Conservation (phyloP, 805 yeast genomes). For the Teunomyces stri region DNA sequence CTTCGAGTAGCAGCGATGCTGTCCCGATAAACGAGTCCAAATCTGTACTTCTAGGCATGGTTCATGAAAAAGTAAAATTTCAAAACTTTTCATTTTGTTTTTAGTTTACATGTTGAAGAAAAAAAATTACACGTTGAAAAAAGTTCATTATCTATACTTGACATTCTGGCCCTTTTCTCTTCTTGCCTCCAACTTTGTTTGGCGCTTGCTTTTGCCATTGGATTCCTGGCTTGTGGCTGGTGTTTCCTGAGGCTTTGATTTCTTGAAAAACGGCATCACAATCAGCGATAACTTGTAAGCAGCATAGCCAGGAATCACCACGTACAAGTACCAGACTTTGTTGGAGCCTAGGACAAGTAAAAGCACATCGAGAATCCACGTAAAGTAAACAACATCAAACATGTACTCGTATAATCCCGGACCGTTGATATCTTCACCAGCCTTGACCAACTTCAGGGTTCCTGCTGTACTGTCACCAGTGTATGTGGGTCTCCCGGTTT, state of each 20-base stretch:
- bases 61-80: neutral
- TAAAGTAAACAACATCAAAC: conserved; percentile 67
- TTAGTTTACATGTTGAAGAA: neutral
- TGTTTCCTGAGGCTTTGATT: conserved; percentile 4
- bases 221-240: neutral
- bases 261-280: conserved; percentile 18
- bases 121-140: conserved; percentile 1
- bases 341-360: conserved; percentile 54
- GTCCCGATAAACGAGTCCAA: conserved; percentile 29
- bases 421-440: conserved; percentile 64
- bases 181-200: conserved; percentile 25
- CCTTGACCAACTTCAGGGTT: conserved; percentile 34
- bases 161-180: conserved; percentile 24
- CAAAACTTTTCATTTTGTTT: no score
- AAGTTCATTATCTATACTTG: conserved; percentile 16
- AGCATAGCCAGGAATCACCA: conserved; percentile 53
- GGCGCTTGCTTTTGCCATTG: conserved; percentile 24
- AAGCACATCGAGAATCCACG: conserved; percentile 55
- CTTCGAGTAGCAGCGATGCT: conserved; percentile 31
- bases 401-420: conserved; percentile 69
- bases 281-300: conserved; percentile 45
- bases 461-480: conserved; percentile 33
- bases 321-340: conserved; percentile 57
- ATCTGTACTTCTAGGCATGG: conserved; percentile 8
- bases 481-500: conserved; percentile 58